phyloP scores from a whole-genome alignment of 2,329 filamentous ascomycete genomes.

The Elsinoe arachidis region DNA sequence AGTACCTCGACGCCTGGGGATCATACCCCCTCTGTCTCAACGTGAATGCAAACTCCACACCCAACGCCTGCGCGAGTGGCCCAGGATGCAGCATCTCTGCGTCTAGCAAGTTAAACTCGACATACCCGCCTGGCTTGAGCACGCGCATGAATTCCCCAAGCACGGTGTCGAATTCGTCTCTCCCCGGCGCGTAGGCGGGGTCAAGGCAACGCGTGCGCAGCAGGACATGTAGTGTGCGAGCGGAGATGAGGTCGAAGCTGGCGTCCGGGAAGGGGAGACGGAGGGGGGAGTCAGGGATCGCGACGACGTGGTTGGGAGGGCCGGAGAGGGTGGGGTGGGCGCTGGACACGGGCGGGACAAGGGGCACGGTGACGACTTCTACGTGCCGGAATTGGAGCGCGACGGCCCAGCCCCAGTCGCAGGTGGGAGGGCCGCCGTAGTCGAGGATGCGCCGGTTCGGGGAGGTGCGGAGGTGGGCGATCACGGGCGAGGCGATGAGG shows the following conservation, averaged over 20 bases:
- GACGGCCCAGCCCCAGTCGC: slow-evolving; percentile 94
- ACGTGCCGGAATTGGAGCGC: slow-evolving; percentile 76
- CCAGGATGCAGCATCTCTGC: slow-evolving; percentile 83
- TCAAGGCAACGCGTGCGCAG: slow-evolving; percentile 60
- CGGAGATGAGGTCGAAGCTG: slow-evolving; percentile 86
- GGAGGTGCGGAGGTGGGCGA: slow-evolving; percentile 27
- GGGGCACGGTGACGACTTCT: slow-evolving; percentile 63
- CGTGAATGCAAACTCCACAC: slow-evolving; percentile 84
- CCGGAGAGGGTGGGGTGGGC: slow-evolving; percentile 66
- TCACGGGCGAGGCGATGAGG: slow-evolving; percentile 48
- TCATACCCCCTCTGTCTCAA: slow-evolving; percentile 88
- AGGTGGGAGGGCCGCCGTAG: slow-evolving; percentile 72
- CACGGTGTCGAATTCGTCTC: slow-evolving; percentile 82
- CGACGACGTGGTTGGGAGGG: slow-evolving; percentile 77
- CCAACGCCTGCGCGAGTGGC: slow-evolving; percentile 67
- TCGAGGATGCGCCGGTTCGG: slow-evolving; percentile 64
- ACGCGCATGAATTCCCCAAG: slow-evolving; percentile 81
- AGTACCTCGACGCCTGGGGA: slow-evolving; percentile 70
- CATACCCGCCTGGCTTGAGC: slow-evolving; percentile 83
- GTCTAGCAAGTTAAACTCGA: slow-evolving; percentile 87
- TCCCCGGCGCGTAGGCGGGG: slow-evolving; percentile 29
- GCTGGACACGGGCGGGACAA: slow-evolving; percentile 26
- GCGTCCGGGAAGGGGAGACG: slow-evolving; percentile 75
- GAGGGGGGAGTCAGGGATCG: slow-evolving; percentile 52
- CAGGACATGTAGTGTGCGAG: slow-evolving; percentile 74